Evolutionary conservation across 345 rosid genomes (phyloP).

Genomic region (Lagerstroemia speciosa): DNA sequence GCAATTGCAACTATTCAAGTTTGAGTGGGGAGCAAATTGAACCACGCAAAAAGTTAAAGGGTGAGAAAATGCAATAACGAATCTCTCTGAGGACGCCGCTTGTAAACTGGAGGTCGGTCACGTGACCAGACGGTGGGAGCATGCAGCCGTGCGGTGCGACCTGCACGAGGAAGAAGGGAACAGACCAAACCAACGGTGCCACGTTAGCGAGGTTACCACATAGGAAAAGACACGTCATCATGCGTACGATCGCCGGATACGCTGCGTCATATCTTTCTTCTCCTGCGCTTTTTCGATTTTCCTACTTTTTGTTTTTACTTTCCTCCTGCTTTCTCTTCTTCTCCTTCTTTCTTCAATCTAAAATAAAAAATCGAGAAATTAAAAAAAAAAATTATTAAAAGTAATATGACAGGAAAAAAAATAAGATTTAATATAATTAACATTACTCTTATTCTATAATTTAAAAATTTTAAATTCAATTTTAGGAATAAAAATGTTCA

Average conservation of each 20-base stretch:
- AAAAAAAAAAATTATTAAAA: not conserved
- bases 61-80: not conserved
- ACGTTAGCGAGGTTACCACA: not conserved
- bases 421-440: too few species aligned
- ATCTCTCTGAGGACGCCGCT: too few species aligned
- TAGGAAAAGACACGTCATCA: constrained; percentile 5
- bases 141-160: not conserved
- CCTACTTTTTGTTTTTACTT: not conserved
- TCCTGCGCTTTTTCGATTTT: not conserved
- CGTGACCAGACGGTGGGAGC: not conserved
- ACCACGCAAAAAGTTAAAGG: not conserved
- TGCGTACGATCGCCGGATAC: not conserved
- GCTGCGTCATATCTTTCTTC: constrained; percentile 6
- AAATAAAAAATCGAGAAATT: not conserved
- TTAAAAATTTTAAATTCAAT: too few species aligned
- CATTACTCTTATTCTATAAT: too few species aligned
- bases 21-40: not conserved
- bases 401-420: too few species aligned
- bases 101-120: not conserved
- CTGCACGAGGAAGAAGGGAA: not conserved
- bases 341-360: not conserved
- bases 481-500: too few species aligned
- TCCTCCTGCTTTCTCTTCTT: not conserved
- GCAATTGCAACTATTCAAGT: not conserved
- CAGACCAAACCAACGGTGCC: not conserved